Conservation (phyloP, 2,329 filamentous ascomycete genomes). For the Aspergillus sp. region DNA sequence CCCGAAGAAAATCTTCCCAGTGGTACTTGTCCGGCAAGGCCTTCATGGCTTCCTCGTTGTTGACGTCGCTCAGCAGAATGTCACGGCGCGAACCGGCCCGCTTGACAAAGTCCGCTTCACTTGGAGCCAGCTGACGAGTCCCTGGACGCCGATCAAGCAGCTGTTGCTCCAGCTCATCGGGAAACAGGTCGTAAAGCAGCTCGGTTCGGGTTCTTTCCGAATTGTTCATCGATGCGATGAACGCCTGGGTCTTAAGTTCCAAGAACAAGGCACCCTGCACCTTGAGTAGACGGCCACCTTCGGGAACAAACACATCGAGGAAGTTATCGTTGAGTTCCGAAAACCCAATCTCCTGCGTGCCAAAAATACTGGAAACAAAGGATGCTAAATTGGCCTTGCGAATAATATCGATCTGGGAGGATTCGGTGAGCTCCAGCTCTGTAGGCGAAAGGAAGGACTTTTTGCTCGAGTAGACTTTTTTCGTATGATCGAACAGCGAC, state of each 20-base stretch:
- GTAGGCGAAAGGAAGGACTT: slow-evolving; percentile 58
- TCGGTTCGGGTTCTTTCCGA: slow-evolving; percentile 58
- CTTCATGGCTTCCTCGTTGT: slow-evolving; percentile 51
- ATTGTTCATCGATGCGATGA: slow-evolving; percentile 62
- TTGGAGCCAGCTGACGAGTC: slow-evolving; percentile 56
- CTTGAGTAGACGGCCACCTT: slow-evolving; percentile 59
- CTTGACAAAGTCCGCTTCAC: slow-evolving; percentile 62
- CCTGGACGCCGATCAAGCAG: slow-evolving; percentile 58
- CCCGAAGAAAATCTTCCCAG: slow-evolving; percentile 64
- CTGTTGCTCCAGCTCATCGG: slow-evolving; percentile 56
- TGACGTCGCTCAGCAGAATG: slow-evolving; percentile 58
- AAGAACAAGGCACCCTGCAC: slow-evolving; percentile 63
- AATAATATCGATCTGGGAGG: slow-evolving; percentile 59
- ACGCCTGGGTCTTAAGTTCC: slow-evolving; percentile 68
- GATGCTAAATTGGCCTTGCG: slow-evolving; percentile 66
- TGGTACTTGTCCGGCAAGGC: slow-evolving; percentile 60
- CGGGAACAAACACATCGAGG: slow-evolving; percentile 63
- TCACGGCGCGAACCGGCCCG: slow-evolving; percentile 57
- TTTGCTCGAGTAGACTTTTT: slow-evolving; percentile 60
- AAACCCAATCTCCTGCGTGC: slow-evolving; percentile 65
- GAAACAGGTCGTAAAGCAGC: slow-evolving; percentile 62
- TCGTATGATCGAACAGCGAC: slow-evolving; percentile 64
- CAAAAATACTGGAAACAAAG: slow-evolving; percentile 64
- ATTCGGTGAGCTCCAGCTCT: slow-evolving; percentile 54
- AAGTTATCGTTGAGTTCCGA: slow-evolving; percentile 65